These are phyloP conservation scores for Hanseniaspora guilliermondii DNA, from an alignment of 805 yeast genomes.

Conservation along the genomic window DNA sequence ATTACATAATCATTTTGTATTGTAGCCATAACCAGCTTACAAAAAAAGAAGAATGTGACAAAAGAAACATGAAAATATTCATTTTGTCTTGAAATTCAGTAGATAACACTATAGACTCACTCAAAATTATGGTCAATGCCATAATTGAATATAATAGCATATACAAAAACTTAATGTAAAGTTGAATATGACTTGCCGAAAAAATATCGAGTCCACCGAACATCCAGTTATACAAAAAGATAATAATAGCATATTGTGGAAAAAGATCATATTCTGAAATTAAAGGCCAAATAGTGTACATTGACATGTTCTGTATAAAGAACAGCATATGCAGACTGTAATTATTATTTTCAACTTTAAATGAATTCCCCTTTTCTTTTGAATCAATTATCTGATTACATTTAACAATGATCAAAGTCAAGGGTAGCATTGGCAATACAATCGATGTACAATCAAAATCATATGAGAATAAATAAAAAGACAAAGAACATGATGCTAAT, in stretches of 20 bases:
- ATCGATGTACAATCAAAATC: conserved; percentile 95
- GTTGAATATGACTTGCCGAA: conserved; percentile 29
- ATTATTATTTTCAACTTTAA: neutral
- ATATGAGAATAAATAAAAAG: conserved; percentile 80
- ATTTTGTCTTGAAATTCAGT: conserved; percentile 65
- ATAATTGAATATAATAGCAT: conserved; percentile 24
- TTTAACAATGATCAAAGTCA: conserved; percentile 41
- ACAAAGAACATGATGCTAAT: conserved; percentile 69
- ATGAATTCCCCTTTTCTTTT: neutral
- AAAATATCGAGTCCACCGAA: conserved; percentile 51
- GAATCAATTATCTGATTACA: neutral
- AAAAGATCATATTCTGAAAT: conserved; percentile 60
- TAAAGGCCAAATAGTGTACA: conserved; percentile 82
- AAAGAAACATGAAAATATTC: conserved; percentile 60
- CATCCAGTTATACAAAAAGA: conserved; percentile 64
- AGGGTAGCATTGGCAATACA: conserved; percentile 74
- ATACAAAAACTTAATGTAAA: neutral
- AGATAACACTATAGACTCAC: conserved; percentile 42
- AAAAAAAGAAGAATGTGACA: conserved; percentile 64
- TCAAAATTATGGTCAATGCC: conserved; percentile 28
- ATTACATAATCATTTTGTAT: neutral
- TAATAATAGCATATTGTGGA: conserved; percentile 56
- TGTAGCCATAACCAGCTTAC: conserved; percentile 67
- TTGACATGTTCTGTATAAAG: conserved; percentile 77
- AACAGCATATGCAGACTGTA: conserved; percentile 47